phyloP scores from a whole-genome alignment of 352 stramenopile genomes.

The Thalassiosira hispida region DNA sequence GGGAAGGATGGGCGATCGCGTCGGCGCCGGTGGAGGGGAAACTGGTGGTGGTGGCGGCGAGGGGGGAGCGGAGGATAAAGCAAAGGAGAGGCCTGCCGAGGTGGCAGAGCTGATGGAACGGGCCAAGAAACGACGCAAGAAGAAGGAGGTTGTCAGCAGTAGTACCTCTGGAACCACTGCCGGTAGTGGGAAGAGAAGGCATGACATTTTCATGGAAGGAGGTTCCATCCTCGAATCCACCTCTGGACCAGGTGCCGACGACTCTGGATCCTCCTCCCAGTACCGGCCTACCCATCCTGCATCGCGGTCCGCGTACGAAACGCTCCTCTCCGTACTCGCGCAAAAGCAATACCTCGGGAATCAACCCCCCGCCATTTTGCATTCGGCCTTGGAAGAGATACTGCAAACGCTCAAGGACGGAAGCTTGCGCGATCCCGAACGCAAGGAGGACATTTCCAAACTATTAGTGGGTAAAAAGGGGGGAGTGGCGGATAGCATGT shows the following conservation, averaged over 20 bases:
- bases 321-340: conserved; percentile 64
- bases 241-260: neutral
- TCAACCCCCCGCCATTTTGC: conserved; percentile 69
- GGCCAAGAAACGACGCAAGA: conserved; percentile 58
- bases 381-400: conserved; percentile 73
- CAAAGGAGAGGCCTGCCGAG: conserved; percentile 53
- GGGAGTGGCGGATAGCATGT: conserved; percentile 56
- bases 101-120: conserved; percentile 62
- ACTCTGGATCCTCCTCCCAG: neutral
- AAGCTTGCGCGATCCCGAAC: conserved; percentile 67
- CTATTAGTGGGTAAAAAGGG: conserved; percentile 63
- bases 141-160: conserved; percentile 25
- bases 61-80: neutral
- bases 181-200: conserved; percentile 13
- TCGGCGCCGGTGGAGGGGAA: conserved; percentile 3
- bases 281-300: conserved; percentile 73
- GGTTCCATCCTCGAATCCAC: conserved; percentile 26
- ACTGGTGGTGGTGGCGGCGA: neutral
- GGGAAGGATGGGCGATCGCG: conserved; percentile 77
- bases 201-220: conserved; percentile 23
- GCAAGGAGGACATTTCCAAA: conserved; percentile 66
- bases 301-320: conserved; percentile 64
- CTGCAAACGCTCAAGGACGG: conserved; percentile 72
- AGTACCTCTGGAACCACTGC: neutral
- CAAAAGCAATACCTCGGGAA: conserved; percentile 70